Percentiles rank a stretch among this genome's conserved stretches.
phyloP scores from a whole-genome alignment of 805 yeast species.

The Citeromyces matritensis region DNA sequence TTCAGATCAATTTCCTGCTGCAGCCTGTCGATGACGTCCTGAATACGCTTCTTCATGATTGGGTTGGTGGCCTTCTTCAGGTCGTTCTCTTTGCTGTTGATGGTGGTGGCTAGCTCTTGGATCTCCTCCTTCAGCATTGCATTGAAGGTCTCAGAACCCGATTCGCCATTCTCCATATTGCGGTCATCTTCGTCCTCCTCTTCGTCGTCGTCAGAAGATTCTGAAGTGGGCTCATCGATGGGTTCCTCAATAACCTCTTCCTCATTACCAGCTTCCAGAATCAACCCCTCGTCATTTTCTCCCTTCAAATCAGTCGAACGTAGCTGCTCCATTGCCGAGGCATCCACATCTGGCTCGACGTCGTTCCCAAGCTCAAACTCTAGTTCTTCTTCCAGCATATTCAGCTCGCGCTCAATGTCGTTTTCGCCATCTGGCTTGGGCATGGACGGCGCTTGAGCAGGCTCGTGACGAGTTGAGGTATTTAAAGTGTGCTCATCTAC shows the following conservation, averaged over 20 bases:
- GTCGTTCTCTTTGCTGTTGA: constrained; percentile 60
- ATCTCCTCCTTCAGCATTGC: constrained; percentile 79
- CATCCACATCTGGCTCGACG: neutral
- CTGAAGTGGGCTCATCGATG: constrained; percentile 7
- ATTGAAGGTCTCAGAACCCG: constrained; percentile 42
- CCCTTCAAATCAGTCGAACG: constrained; percentile 5
- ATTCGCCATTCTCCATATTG: constrained; percentile 30
- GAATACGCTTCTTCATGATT: constrained; percentile 74
- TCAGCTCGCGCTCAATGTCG: constrained; percentile 9
- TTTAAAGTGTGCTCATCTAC: constrained; percentile 23
- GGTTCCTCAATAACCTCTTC: constrained; percentile 13
- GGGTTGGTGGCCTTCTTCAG: constrained; percentile 67
- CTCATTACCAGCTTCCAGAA: constrained; percentile 10
- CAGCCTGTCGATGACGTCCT: constrained; percentile 65
- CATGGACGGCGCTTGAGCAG: neutral
- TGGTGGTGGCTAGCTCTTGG: constrained; percentile 62
- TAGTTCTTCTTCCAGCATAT: constrained; percentile 5
- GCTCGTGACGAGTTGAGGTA: neutral
- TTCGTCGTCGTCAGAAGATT: constrained; percentile 7
- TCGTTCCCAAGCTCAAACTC: constrained; percentile 2
- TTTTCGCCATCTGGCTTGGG: constrained; percentile 6
- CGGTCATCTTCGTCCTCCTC: constrained; percentile 23
- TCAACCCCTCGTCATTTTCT: constrained; percentile 10
- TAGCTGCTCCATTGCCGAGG: neutral
- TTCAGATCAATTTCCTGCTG: constrained; percentile 67